A percentile compares a stretch with the other conserved stretches of the same genome.
Conservation (phyloP, 768 basidiomycete species). For the Tephrocybe sp. region DNA sequence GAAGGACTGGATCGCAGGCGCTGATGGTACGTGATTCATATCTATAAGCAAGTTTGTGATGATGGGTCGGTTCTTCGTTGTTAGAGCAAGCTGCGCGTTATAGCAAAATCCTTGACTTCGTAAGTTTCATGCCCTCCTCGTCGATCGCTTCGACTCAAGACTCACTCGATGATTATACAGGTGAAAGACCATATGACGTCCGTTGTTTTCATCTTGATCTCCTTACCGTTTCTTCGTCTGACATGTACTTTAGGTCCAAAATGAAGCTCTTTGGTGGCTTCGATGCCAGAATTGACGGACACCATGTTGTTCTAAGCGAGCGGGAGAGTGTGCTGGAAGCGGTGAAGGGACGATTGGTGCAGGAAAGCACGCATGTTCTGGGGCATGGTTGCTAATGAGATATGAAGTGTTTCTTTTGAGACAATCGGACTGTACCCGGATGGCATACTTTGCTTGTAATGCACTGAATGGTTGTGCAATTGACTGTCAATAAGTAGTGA, state of each 20-base stretch:
- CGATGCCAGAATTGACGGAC: slow-evolving; percentile 40
- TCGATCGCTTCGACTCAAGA: background rate
- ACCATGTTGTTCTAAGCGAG: slow-evolving; percentile 37
- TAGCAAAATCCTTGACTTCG: slow-evolving; percentile 47
- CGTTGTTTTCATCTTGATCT: slow-evolving; percentile 15
- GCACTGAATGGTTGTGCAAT: too few relatives aligned
- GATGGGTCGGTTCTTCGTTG: background rate
- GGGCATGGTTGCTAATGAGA: slow-evolving; percentile 1
- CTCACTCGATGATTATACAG: slow-evolving; percentile 21
- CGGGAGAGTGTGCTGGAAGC: slow-evolving; percentile 39
- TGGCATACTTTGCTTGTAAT: too few relatives aligned
- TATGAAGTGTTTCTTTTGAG: too few relatives aligned
- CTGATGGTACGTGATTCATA: slow-evolving; percentile 37
- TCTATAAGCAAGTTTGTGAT: background rate
- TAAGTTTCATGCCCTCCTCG: slow-evolving; percentile 26
- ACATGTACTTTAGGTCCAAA: slow-evolving; percentile 38
- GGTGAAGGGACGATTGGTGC: slow-evolving; percentile 37
- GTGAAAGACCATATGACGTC: slow-evolving; percentile 53
- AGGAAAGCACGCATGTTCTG: slow-evolving; percentile 39
- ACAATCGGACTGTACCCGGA: too few relatives aligned
- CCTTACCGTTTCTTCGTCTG: background rate
- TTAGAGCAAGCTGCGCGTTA: slow-evolving; percentile 45
- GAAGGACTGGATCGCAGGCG: slow-evolving; percentile 57
- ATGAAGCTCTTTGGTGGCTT: slow-evolving; percentile 46
- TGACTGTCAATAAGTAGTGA: too few relatives aligned